phyloP scores from a whole-genome alignment of 2,329 filamentous ascomycete genomes.

The Sclerotinia nivalis region DNA sequence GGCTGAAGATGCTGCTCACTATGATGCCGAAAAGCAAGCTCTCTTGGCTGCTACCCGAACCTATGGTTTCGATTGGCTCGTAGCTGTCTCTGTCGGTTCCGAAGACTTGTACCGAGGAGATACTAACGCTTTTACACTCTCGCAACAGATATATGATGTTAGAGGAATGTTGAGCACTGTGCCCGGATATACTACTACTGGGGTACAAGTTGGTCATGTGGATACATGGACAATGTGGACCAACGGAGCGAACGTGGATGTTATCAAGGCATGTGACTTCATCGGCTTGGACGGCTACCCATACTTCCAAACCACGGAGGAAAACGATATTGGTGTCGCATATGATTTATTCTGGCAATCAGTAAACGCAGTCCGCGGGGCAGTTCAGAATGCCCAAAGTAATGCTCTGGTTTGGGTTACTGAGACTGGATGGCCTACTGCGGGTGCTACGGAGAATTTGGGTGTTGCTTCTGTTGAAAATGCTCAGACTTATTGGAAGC shows the following conservation, averaged over 20 bases:
- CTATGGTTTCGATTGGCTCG: slow-evolving; percentile 60
- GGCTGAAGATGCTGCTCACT: slow-evolving; percentile 57
- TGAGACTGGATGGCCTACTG: slow-evolving; percentile 66
- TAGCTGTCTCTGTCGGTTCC: slow-evolving; percentile 61
- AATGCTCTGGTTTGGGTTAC: slow-evolving; percentile 61
- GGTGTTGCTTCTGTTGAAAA: slow-evolving; percentile 58
- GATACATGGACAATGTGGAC: slow-evolving; percentile 68
- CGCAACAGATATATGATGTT: slow-evolving; percentile 50
- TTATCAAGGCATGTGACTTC: slow-evolving; percentile 64
- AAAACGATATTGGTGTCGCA: slow-evolving; percentile 57
- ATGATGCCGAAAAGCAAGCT: slow-evolving; percentile 60
- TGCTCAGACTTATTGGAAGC: slow-evolving; percentile 63
- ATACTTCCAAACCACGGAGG: slow-evolving; percentile 61
- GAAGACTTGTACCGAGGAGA: slow-evolving; percentile 66
- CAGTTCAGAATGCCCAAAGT: slow-evolving; percentile 46
- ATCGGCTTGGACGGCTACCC: slow-evolving; percentile 66
- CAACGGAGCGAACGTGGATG: slow-evolving; percentile 58
- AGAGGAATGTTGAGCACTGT: slow-evolving; percentile 53
- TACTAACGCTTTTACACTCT: slow-evolving; percentile 31
- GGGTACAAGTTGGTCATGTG: slow-evolving; percentile 62
- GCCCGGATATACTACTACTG: slow-evolving; percentile 50
- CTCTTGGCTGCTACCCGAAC: slow-evolving; percentile 56
- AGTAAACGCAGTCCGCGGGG: slow-evolving; percentile 39
- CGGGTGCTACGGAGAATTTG: slow-evolving; percentile 54
- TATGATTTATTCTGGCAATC: slow-evolving; percentile 53